phyloP scores from a whole-genome alignment of 768 basidiomycete species.

The Hydnomerulius pinastri region DNA sequence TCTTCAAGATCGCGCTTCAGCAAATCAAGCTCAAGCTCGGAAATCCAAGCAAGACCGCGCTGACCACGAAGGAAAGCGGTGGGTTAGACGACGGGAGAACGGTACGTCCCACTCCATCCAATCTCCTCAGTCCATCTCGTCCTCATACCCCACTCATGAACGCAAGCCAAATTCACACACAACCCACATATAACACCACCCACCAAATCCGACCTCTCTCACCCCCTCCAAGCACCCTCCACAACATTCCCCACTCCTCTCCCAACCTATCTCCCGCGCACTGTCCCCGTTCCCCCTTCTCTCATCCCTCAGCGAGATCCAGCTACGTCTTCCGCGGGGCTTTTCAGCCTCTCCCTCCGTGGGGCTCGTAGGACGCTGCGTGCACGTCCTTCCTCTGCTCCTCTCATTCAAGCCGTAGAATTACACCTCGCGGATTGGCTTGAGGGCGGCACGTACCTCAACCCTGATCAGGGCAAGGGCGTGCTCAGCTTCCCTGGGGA shows the following conservation, averaged over 20 bases:
- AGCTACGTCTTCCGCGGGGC: slow-evolving; percentile 64
- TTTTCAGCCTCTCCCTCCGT: slow-evolving; percentile 75
- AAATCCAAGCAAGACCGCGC: slow-evolving; percentile 49
- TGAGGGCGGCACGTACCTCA: slow-evolving; percentile 55
- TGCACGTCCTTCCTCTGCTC: slow-evolving; percentile 49
- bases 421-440: slow-evolving; percentile 66
- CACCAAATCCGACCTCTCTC: slow-evolving; percentile 57
- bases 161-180: slow-evolving; percentile 72
- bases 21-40: slow-evolving; percentile 5
- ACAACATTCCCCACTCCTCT: too few relatives aligned
- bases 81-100: slow-evolving; percentile 76
- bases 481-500: slow-evolving; percentile 39
- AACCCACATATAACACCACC: slow-evolving; percentile 74
- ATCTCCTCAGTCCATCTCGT: slow-evolving; percentile 2
- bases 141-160: too few relatives aligned
- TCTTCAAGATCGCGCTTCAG: slow-evolving; percentile 12
- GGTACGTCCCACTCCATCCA: slow-evolving; percentile 43
- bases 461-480: slow-evolving; percentile 45
- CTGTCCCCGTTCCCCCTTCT: slow-evolving; percentile 49
- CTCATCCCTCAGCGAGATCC: slow-evolving; percentile 45
- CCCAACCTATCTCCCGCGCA: too few relatives aligned
- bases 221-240: too few relatives aligned
- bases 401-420: slow-evolving; percentile 71
- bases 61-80: slow-evolving; percentile 77
- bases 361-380: slow-evolving; percentile 73